These are phyloP conservation scores for Ilyonectria destructans DNA, from an alignment of 2,329 filamentous ascomycete species.

Conservation along the genomic window DNA sequence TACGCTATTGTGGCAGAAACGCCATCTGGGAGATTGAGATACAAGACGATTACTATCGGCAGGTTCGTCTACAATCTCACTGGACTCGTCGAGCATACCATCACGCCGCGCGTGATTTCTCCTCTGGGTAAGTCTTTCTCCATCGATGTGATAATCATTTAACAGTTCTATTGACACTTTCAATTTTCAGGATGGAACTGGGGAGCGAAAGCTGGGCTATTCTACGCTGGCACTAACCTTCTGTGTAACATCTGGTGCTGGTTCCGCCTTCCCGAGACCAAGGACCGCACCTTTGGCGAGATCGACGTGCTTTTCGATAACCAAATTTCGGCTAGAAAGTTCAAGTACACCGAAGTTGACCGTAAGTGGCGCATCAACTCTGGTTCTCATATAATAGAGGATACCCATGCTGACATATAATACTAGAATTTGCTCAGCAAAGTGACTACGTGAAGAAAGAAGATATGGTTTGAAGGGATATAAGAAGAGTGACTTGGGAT, in stretches of 20 bases:
- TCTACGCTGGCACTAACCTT: constrained; percentile 51
- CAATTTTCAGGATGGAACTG: constrained; percentile 47
- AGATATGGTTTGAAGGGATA: no score
- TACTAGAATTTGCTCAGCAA: no score
- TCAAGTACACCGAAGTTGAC: constrained; percentile 50
- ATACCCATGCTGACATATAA: no score
- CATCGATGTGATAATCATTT: neutral
- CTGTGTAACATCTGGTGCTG: constrained; percentile 58
- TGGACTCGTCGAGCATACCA: constrained; percentile 58
- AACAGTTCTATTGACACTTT: neutral
- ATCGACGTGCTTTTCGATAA: constrained; percentile 50
- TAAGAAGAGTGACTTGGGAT: no score
- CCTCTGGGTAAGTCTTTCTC: constrained; percentile 22
- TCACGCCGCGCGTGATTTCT: constrained; percentile 55
- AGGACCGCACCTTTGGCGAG: constrained; percentile 50
- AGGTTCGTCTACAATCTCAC: constrained; percentile 61
- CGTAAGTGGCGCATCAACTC: constrained; percentile 28
- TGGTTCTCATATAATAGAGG: no score
- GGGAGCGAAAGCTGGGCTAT: constrained; percentile 58
- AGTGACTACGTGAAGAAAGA: no score
- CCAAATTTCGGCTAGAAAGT: constrained; percentile 43
- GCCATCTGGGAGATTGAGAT: constrained; percentile 61
- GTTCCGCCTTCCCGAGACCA: constrained; percentile 52
- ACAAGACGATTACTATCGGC: constrained; percentile 63
- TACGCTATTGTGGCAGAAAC: constrained; percentile 59